phyloP scores from a whole-genome alignment of 2,329 filamentous ascomycete genomes.

The Xylariaceae sp. region DNA sequence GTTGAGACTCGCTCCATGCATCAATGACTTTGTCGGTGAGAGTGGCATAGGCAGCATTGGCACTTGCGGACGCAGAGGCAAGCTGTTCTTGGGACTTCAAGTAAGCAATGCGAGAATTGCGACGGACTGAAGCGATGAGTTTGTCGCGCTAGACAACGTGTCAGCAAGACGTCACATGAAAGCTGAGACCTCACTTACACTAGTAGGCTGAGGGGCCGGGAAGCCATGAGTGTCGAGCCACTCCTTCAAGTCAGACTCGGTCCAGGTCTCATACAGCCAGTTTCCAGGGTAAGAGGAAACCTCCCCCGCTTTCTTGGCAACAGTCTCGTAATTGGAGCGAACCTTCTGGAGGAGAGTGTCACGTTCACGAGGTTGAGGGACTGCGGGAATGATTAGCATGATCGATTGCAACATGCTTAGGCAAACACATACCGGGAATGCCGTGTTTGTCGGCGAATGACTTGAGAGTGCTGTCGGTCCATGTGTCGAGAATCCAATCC shows the following conservation, averaged over 20 bases:
- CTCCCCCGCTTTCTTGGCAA: slow-evolving; percentile 73
- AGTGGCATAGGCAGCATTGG: slow-evolving; percentile 67
- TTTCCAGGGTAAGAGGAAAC: slow-evolving; percentile 84
- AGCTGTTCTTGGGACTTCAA: slow-evolving; percentile 63
- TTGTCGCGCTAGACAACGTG: slow-evolving; percentile 63
- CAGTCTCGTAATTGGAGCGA: slow-evolving; percentile 75
- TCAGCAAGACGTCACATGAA: slow-evolving; percentile 16
- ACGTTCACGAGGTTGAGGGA: slow-evolving; percentile 81
- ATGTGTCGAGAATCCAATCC: slow-evolving; percentile 94
- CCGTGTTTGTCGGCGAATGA: slow-evolving; percentile 84
- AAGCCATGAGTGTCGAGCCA: slow-evolving; percentile 90
- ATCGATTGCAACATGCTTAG: neutral
- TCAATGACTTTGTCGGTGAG: slow-evolving; percentile 83
- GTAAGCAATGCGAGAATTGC: slow-evolving; percentile 80
- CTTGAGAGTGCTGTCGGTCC: slow-evolving; percentile 92
- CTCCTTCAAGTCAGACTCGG: slow-evolving; percentile 87
- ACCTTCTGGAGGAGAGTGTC: slow-evolving; percentile 76
- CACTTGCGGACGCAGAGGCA: slow-evolving; percentile 60
- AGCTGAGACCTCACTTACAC: slow-evolving; percentile 32
- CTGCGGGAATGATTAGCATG: slow-evolving; percentile 33
- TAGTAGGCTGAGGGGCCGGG: slow-evolving; percentile 78
- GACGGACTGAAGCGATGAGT: slow-evolving; percentile 83
- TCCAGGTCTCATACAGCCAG: slow-evolving; percentile 91
- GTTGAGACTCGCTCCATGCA: slow-evolving; percentile 81
- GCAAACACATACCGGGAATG: slow-evolving; percentile 60